Evolutionary conservation across 2,329 filamentous ascomycete species (phyloP), one percentile per base, ranked within the genome.

Genomic region (Akanthomyces muscarius): DNA sequence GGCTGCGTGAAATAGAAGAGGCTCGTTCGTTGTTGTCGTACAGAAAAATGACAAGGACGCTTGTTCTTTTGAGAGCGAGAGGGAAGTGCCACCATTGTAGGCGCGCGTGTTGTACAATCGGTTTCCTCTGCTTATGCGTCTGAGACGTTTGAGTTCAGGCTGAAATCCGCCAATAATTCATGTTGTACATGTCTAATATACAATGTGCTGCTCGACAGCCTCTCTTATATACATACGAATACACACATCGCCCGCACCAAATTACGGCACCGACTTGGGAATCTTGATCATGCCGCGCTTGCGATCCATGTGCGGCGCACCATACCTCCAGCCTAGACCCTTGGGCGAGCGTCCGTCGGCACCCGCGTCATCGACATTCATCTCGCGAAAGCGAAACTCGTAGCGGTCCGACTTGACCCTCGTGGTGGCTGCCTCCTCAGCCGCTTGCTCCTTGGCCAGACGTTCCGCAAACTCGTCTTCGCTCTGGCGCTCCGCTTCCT

Each of bases 241-340:
- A 44, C 25, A 16, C 14, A 30, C 44, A 16, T 7, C 13, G 14
- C 33, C 52, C 16, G 21, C 30, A 6, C 50, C 14, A 8, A 38
- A 51, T 79, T 68, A 85, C 64, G 81, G 83, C 61, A 89, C 85
- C 60, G 79, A 82, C 42, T 83, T 88, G 25, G 87, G 87, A 70
- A 89, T 89, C 81, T 89, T 89, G 76, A 88, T 75, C 71, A 83
- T 71, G n/a, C 84, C 86, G 68, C 81, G 83, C 75, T 81, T 84
- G 63, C 87, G 81, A 70, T 90, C 87, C 70, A 84, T 79, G 66
- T 80, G 78, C 13, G 87, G 87, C 65, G 81, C 81, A 65, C 87
- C 87, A 68, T 90, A 90, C 64, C 85, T 78, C 81, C 82, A 86
- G 23, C 87, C 87, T 2, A 84, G 80, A 14, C 77, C 85, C 30